Evolutionary conservation across 805 yeast genomes (phyloP), one percentile per base, ranked within the genome.

Genomic region (Sugiyamaella americana): DNA sequence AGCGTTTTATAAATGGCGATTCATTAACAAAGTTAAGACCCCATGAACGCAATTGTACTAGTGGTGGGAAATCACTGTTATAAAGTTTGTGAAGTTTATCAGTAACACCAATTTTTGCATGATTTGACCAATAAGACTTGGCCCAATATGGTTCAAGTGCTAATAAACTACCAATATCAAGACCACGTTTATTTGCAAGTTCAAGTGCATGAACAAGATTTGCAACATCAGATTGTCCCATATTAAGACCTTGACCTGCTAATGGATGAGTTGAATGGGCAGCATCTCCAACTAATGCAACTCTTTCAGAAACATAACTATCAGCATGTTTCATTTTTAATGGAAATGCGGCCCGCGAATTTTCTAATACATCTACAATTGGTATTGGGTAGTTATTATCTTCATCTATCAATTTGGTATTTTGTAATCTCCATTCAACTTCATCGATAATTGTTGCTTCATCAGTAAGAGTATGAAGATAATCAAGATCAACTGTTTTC

Each of bases 191-290:
- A 2, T 77, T 67, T 0, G 95, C 95, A 6, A 51, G 69, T 53
- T 86, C 95, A 22, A 93, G 59, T 0, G 91, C 85, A 1, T 61
- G 68, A 1, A 82, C 79, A 24, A 93, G 70, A 1, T 81, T 69
- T 48, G 81, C 80, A 1, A 87, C 96, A 62, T 93, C 98, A 22
- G 84, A 82, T 63, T 89, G 97, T 18, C 98, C 98, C 96, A 91
- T 88, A 64, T 93, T 93, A 47, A 93, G 74, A 21, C 98, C 98
- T 66, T 93, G 98, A 6, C 98, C 98, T 3, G 97, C 97, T 50
- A 93, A 72, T 2, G 98, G 98, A 63, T 93, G 98, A 1, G 96
- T 87, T 0, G 97, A 84, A 58, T 93, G 98, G 0, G 98, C 98
- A 1, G 98, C 98, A 66, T 93, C 98, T 21, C 98, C 98, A 6